Base-by-base conservation (phyloP, 2,329 filamentous ascomycete species). In the Aspergillus pseudoglaucus region DNA sequence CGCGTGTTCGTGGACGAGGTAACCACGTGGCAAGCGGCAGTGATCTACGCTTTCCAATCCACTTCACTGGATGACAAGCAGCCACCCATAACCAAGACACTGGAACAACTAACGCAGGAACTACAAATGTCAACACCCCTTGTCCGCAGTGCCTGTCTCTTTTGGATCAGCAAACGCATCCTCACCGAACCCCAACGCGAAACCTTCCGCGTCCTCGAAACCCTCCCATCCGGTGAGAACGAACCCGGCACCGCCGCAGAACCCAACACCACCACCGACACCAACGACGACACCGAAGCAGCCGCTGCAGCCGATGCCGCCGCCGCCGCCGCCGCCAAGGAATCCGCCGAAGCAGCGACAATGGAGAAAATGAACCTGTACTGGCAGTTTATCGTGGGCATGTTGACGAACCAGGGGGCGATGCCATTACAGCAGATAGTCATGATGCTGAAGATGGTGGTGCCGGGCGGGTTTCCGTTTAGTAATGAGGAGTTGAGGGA, bases 381-480 rank as follows among this genome's bases (percentile, higher is more conserved):
- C 68, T 89, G 87, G 81, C 86, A 90, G 60, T 97, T 95, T 65
- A 90, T 98, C 49, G 76, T 90, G 48, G 89, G 88, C 45, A 97
- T 98, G 93, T 73, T 98, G 68, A 96, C 89, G 52, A 96, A 96
- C 67, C 86, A 89, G 58, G 85, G 85, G 15, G 82, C 85, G 23
- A 93, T 96, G 87, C 84, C 87, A 44, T 73, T 90, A 50, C 77
- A 77, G 47, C 81, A 90, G 64, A 94, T 98, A 55, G 79, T 83
- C 7, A 95, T 90, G 85, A 96, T 97, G 88, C 78, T 98, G 77
- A 89, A 88, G 70, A 91, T 97, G 79, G 79, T 91, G 49, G 83
- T 96, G 45, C 81, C 87, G 0, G 89, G 89, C 10, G 90, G 90
- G 2, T 96, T 95, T 63, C 82, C 88, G 0, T 95, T 89, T 78